Evolutionary conservation across 2,329 filamentous ascomycete genomes (phyloP), one percentile per base, ranked within the genome.

Genomic region (Alternaria ventricosa): DNA sequence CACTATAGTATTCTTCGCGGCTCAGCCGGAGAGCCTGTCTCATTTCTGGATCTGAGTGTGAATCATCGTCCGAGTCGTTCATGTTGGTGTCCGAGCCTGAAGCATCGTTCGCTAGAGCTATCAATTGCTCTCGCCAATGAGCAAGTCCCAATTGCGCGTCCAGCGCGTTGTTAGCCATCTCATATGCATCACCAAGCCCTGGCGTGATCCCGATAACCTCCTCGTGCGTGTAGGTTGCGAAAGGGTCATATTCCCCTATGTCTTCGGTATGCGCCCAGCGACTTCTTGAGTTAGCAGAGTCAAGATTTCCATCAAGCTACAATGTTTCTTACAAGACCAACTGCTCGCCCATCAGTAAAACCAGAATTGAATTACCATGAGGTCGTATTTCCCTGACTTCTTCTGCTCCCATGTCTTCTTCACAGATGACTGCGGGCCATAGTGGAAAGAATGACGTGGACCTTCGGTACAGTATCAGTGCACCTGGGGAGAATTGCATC

Each of bases 341-440:
- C 1, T 61, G 15, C 3, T 58, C 55, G 18, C 61, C 66, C 6
- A 76, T 57, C 6, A 71, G 11, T 18, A 75, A 43, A 0, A 73
- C 47, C 3, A 74, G 58, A 1, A 30, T 70, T 10, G 63, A 46
- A 27, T 67, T 70, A 1, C 61, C 65, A 4, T 11, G 20, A 1
- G 74, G 72, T 4, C 67, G 63, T 8, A 5, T 63, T 4, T 41
- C 22, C 8, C 54, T 55, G 18, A 71, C 47, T 1, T 60, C 9
- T 1, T 47, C 22, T 4, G 73, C 65, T 1, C 66, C 67, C 44
- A 71, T 54, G 3, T 75, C 62, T 7, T 76, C 68, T 2, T 67
- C 63, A 12, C 71, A 73, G 0, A 75, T 47, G 1, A 76, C 27
- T 9, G 63, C 73, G 1, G 72, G 71, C 66, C 71, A 74, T 30